Conservation (phyloP, 106 monocot species). For the Dioscorea alata region DNA sequence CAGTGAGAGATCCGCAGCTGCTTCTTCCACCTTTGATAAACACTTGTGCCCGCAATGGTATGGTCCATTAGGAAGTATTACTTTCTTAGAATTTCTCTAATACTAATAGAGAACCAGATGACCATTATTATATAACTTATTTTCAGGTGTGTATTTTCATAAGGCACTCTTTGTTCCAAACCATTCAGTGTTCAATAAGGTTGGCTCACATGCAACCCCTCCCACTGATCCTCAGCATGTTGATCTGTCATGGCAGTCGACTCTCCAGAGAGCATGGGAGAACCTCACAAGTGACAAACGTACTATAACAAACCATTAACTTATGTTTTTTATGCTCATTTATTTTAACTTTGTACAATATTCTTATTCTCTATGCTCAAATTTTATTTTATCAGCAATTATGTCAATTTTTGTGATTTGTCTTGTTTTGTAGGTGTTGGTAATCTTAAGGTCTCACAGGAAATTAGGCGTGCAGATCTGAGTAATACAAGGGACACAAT, state of each 20-base stretch:
- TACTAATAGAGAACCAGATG: neutral
- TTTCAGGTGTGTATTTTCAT: constrained; percentile 71
- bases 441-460: constrained; percentile 12
- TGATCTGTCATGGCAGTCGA: constrained; percentile 85
- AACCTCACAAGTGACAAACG: constrained; percentile 42
- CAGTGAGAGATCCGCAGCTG: constrained; percentile 84
- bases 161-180: constrained; percentile 92
- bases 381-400: neutral
- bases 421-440: constrained; percentile 5
- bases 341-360: neutral
- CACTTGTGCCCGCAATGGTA: constrained; percentile 72
- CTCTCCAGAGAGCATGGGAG: constrained; percentile 75
- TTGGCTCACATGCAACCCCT: constrained; percentile 53
- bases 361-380: neutral
- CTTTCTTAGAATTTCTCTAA: neutral
- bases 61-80: neutral
- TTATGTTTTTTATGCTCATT: too few species aligned
- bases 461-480: constrained; percentile 17
- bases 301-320: constrained; percentile 3
- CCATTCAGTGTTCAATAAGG: constrained; percentile 70
- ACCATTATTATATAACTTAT: neutral
- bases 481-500: constrained; percentile 3
- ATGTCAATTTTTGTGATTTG: neutral
- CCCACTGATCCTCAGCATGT: constrained; percentile 38
- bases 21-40: constrained; percentile 69